Evolutionary conservation across 1,284 basidiomycete species (phyloP).

Genomic region (Leccinum proximum): DNA sequence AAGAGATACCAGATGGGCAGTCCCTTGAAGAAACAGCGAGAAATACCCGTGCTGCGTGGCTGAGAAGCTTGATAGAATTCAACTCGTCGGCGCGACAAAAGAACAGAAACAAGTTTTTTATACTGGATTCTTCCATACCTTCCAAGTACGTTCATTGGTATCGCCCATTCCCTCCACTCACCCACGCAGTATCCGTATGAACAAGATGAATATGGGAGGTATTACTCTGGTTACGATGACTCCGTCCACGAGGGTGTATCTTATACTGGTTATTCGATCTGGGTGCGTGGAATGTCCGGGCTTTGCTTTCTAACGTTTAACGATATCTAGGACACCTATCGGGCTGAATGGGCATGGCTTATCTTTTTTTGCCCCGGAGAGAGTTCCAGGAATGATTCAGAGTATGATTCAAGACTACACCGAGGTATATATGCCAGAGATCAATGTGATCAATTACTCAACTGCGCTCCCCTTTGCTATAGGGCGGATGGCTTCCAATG

Average conservation of each 20-base stretch:
- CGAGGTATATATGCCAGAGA: conserved; percentile 41
- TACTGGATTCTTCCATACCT: conserved; percentile 64
- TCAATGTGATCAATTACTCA: neutral
- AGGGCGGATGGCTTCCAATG: conserved; percentile 88
- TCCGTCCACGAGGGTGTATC: conserved; percentile 58
- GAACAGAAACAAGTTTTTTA: conserved; percentile 59
- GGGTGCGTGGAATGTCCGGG: conserved; percentile 43
- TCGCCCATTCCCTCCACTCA: conserved; percentile 4
- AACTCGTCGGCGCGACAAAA: conserved; percentile 52
- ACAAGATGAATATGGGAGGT: conserved; percentile 62
- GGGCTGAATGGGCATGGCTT: conserved; percentile 78
- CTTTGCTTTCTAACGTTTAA: neutral
- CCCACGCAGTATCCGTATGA: conserved; percentile 72
- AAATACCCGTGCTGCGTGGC: conserved; percentile 58
- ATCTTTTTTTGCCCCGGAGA: conserved; percentile 76
- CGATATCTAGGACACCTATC: conserved; percentile 62
- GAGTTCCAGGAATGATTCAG: conserved; percentile 70
- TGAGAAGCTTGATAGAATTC: conserved; percentile 66
- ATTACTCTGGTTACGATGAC: conserved; percentile 79
- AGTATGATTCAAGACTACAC: conserved; percentile 81
- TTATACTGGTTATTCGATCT: conserved; percentile 84
- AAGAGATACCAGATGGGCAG: conserved; percentile 60
- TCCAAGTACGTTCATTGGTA: conserved; percentile 44
- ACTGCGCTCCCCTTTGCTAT: neutral
- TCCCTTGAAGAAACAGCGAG: conserved; percentile 60